phyloP scores from a whole-genome alignment of 2,329 filamentous ascomycete genomes.

The Penicillium sp. region DNA sequence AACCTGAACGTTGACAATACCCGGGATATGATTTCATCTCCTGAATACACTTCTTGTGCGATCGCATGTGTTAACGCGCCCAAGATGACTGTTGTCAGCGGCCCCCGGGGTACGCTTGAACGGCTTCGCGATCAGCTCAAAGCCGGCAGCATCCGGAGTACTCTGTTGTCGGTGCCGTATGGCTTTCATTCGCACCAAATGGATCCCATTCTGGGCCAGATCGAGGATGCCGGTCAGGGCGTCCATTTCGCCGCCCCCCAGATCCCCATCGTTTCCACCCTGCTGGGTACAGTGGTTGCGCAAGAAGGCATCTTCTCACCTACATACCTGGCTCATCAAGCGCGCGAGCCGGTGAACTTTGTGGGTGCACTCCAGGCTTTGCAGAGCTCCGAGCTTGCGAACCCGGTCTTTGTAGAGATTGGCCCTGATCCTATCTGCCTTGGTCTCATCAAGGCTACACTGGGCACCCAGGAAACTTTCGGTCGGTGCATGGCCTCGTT shows the following conservation, averaged over 20 bases:
- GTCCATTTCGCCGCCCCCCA: slow-evolving; percentile 58
- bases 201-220: slow-evolving; percentile 15
- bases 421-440: slow-evolving; percentile 69
- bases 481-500: slow-evolving; percentile 63
- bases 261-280: slow-evolving; percentile 65
- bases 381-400: too few species aligned
- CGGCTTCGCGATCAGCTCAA: too few species aligned
- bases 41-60: too few species aligned
- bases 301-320: slow-evolving; percentile 59
- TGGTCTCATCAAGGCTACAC: slow-evolving; percentile 64
- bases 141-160: too few species aligned
- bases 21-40: too few species aligned
- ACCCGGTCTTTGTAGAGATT: slow-evolving; percentile 67
- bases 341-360: slow-evolving; percentile 68
- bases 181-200: slow-evolving; percentile 44
- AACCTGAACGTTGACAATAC: too few species aligned
- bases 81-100: too few species aligned
- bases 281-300: slow-evolving; percentile 57
- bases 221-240: slow-evolving; percentile 13
- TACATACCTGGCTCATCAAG: slow-evolving; percentile 62
- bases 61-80: too few species aligned
- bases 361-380: slow-evolving; percentile 58
- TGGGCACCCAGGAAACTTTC: slow-evolving; percentile 56
- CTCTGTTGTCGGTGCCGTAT: too few species aligned
- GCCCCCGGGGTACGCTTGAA: too few species aligned